Conservation (phyloP, 1,139 yeast genomes). For the Ogataea hybrid region DNA sequence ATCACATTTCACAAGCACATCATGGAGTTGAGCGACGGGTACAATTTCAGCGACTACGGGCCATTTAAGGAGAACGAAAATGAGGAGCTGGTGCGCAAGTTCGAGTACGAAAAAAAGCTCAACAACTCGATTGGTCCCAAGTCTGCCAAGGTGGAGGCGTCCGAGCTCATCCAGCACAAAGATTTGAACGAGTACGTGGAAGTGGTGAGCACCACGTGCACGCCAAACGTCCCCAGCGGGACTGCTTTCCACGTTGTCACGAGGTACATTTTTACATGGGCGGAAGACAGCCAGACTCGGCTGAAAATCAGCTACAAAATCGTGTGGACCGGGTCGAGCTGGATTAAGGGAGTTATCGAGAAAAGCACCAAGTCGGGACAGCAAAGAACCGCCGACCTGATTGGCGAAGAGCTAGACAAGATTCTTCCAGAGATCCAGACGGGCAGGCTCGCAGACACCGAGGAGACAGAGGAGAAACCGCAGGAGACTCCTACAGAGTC, state of each 20-base stretch:
- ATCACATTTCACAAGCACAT: constrained; percentile 41
- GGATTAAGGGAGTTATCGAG: constrained; percentile 56
- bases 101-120: constrained; percentile 45
- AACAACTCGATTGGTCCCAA: constrained; percentile 59
- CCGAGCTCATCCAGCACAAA: constrained; percentile 42
- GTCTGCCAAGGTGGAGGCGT: constrained; percentile 50
- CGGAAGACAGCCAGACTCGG: constrained; percentile 39
- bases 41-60: constrained; percentile 43
- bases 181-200: constrained; percentile 40
- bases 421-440: constrained; percentile 13
- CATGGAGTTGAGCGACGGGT: constrained; percentile 46
- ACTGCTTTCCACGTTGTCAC: constrained; percentile 51
- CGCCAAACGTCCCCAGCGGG: constrained; percentile 66
- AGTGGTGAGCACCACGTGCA: constrained; percentile 40
- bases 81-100: constrained; percentile 32
- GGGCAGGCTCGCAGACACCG: not conserved
- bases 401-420: constrained; percentile 20
- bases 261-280: constrained; percentile 50
- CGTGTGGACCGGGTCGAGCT: constrained; percentile 55
- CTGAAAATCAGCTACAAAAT: constrained; percentile 44
- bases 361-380: constrained; percentile 51
- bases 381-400: constrained; percentile 31
- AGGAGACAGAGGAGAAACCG: not conserved
- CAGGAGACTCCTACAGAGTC: not conserved
- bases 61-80: constrained; percentile 38